Conservation (phyloP, 2,329 filamentous ascomycete genomes). For the Rhynchosporium agropyri region DNA sequence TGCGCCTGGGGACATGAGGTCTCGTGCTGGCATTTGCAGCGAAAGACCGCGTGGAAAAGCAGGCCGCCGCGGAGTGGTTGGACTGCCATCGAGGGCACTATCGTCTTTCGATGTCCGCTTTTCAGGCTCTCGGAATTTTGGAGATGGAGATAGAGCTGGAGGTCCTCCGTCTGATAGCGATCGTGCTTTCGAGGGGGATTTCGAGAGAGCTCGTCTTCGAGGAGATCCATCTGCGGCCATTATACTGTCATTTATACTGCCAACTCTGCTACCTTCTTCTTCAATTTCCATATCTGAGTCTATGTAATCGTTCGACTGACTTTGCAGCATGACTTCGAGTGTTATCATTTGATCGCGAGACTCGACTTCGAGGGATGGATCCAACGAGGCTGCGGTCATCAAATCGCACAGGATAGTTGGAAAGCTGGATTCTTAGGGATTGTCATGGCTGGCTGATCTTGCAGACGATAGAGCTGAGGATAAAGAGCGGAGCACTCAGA, state of each 20-base stretch:
- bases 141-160: conserved; percentile 40
- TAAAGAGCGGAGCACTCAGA: neutral
- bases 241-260: neutral
- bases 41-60: conserved; percentile 68
- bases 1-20: conserved; percentile 46
- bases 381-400: conserved; percentile 22
- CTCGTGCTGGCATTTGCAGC: conserved; percentile 67
- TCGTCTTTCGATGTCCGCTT: conserved; percentile 41
- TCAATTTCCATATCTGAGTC: conserved; percentile 19
- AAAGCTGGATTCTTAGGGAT: neutral
- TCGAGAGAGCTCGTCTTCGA: conserved; percentile 26
- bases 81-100: conserved; percentile 45
- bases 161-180: conserved; percentile 40
- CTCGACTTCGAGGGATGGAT: neutral
- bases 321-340: conserved; percentile 31
- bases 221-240: conserved; percentile 18
- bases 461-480: neutral
- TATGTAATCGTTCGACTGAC: conserved; percentile 30
- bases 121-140: conserved; percentile 41
- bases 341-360: neutral
- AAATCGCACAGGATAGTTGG: conserved; percentile 1
- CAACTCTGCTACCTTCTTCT: conserved; percentile 9
- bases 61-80: conserved; percentile 74
- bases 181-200: conserved; percentile 41
- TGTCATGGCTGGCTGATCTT: conserved; percentile 13